phyloP scores from a whole-genome alignment of 2,329 filamentous ascomycete species.

The Aspergillus sergii region DNA sequence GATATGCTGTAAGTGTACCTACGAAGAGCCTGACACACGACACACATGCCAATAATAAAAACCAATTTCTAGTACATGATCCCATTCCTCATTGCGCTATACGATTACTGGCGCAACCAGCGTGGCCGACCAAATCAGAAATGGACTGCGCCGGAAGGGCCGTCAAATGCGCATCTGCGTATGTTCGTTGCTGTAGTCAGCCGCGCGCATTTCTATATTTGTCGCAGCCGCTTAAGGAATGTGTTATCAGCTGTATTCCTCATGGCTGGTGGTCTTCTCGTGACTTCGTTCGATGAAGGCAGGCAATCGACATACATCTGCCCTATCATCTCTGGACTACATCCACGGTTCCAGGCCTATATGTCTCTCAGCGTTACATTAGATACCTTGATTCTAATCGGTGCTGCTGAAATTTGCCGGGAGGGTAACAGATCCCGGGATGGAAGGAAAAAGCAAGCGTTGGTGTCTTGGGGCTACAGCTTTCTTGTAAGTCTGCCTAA shows the following conservation, averaged over 20 bases:
- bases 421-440: conserved; percentile 23
- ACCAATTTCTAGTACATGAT: conserved; percentile 34
- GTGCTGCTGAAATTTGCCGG: conserved; percentile 32
- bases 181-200: conserved; percentile 31
- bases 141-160: conserved; percentile 20
- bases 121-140: conserved; percentile 25
- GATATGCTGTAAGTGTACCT: conserved; percentile 34
- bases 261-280: conserved; percentile 41
- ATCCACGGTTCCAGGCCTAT: conserved; percentile 37
- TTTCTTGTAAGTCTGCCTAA: conserved; percentile 30
- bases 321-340: conserved; percentile 40
- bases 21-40: neutral
- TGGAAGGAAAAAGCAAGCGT: conserved; percentile 25
- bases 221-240: conserved; percentile 40
- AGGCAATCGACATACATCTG: conserved; percentile 55
- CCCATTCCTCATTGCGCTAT: conserved; percentile 45
- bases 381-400: conserved; percentile 46
- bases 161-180: conserved; percentile 20
- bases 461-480: conserved; percentile 32
- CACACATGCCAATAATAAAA: conserved; percentile 18
- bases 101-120: conserved; percentile 43
- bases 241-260: conserved; percentile 43
- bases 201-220: conserved; percentile 31
- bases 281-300: conserved; percentile 36
- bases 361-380: conserved; percentile 42